phyloP scores from a whole-genome alignment of 1,284 basidiomycete genomes.

The Ganoderma leucocontextum region DNA sequence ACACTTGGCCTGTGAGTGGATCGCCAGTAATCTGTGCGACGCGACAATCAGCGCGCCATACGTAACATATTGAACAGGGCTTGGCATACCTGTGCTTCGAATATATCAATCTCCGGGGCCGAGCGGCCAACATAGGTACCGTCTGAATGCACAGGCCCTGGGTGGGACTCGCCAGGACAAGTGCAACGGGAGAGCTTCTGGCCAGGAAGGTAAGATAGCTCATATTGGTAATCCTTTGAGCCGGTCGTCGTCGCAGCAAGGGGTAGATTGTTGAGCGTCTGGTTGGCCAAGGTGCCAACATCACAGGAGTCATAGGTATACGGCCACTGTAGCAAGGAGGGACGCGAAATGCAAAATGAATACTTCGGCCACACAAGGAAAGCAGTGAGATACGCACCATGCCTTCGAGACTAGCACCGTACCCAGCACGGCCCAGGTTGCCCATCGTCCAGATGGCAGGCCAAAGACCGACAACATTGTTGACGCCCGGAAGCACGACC shows the following conservation, averaged over 20 bases:
- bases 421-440: constrained; percentile 65
- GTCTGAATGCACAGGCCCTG: constrained; percentile 72
- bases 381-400: constrained; percentile 40
- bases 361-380: not conserved
- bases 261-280: constrained; percentile 51
- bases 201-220: constrained; percentile 78
- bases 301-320: constrained; percentile 67
- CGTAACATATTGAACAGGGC: not conserved
- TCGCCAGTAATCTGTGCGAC: constrained; percentile 37
- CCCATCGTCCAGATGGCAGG: constrained; percentile 66
- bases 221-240: constrained; percentile 44
- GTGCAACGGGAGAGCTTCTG: constrained; percentile 86
- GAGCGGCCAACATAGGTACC: constrained; percentile 78
- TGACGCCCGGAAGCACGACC: constrained; percentile 84
- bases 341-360: constrained; percentile 1
- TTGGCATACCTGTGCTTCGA: constrained; percentile 57
- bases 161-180: constrained; percentile 83
- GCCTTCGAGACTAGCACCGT: constrained; percentile 66
- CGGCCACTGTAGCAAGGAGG: constrained; percentile 48
- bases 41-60: constrained; percentile 16
- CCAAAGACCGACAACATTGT: constrained; percentile 61
- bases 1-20: constrained; percentile 48
- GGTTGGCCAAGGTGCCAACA: constrained; percentile 65
- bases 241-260: constrained; percentile 50
- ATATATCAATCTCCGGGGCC: constrained; percentile 88